phyloP scores from a whole-genome alignment of 139 green algal genomes.

The Microglena sp. region DNA sequence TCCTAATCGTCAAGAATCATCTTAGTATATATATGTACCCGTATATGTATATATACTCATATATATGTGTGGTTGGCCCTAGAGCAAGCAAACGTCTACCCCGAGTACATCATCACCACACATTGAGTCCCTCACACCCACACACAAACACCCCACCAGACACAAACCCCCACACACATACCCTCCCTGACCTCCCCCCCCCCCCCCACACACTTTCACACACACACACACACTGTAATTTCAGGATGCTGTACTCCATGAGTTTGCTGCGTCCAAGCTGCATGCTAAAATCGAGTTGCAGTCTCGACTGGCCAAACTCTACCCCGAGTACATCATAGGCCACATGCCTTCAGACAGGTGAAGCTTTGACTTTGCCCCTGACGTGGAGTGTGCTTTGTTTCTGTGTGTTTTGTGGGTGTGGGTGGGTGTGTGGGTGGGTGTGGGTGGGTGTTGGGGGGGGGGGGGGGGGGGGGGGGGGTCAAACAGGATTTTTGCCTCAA shows the following conservation, averaged over 20 bases:
- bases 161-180: neutral
- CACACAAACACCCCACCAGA: neutral
- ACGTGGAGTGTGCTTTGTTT: too few relatives aligned
- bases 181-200: neutral
- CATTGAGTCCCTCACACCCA: neutral
- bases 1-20: too few relatives aligned
- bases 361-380: constrained; percentile 47
- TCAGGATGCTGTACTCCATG: constrained; percentile 21
- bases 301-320: constrained; percentile 49
- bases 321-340: constrained; percentile 56
- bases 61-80: too few relatives aligned
- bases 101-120: too few relatives aligned
- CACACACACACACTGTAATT: neutral
- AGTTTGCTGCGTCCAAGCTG: constrained; percentile 23
- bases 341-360: constrained; percentile 60
- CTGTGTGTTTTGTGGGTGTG: too few relatives aligned
- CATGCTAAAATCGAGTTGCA: constrained; percentile 63
- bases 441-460: too few relatives aligned
- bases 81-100: too few relatives aligned
- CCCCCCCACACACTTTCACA: neutral
- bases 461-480: too few relatives aligned
- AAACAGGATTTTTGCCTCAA: too few relatives aligned
- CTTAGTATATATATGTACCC: too few relatives aligned
- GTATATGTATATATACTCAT: too few relatives aligned
- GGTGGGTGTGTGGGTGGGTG: too few relatives aligned